Conservation (phyloP, 148 eudicot genomes). For the Amaranthus palmeri region DNA sequence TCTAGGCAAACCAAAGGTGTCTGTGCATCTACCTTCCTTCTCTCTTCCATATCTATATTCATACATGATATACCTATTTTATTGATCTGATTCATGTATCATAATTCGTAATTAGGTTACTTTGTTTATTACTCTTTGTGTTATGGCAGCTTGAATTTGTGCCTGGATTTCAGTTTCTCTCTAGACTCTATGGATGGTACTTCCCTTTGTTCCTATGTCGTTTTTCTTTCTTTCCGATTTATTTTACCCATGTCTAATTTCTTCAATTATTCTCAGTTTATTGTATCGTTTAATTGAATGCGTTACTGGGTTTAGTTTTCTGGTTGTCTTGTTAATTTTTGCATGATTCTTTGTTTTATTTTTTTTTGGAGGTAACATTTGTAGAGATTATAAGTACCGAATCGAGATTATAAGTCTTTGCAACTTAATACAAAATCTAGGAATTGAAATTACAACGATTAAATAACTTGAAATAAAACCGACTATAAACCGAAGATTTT, state of each 20-base stretch:
- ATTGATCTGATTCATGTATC: not conserved
- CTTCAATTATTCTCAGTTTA: not conserved
- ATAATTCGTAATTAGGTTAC: no score
- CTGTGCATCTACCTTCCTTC: not conserved
- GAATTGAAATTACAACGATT: no score
- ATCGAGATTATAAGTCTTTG: no score
- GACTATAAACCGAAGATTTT: no score
- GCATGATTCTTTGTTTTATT: not conserved
- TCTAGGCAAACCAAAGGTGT: conserved; percentile 19
- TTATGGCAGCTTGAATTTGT: conserved; percentile 22
- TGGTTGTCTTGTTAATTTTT: not conserved
- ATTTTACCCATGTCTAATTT: not conserved
- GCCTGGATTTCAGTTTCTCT: conserved; percentile 12
- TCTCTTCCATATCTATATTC: not conserved
- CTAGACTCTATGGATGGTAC: conserved; percentile 36
- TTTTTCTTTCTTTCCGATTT: not conserved
- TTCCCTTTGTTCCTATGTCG: not conserved
- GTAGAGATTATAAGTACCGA: no score
- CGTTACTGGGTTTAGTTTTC: not conserved
- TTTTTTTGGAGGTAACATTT: no score
- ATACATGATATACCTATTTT: not conserved
- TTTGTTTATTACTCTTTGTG: not conserved
- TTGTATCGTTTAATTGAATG: not conserved
- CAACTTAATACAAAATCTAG: no score
- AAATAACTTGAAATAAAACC: no score